Percentiles rank a stretch among this genome's conserved stretches.
These are phyloP conservation scores for Hypholoma fasciculare DNA, from an alignment of 768 basidiomycete genomes.

Conservation along the genomic window DNA sequence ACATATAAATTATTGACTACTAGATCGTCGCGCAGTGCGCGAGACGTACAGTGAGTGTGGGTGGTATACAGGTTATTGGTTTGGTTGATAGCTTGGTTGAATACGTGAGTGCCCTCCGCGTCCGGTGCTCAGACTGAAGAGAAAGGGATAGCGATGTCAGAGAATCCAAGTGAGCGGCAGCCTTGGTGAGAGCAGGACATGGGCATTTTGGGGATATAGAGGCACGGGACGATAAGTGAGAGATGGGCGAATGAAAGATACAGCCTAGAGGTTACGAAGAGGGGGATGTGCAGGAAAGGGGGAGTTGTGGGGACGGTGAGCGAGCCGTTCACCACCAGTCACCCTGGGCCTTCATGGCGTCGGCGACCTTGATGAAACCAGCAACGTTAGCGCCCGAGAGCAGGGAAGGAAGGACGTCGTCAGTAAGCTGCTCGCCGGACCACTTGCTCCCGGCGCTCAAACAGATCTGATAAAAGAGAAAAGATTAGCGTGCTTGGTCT, in stretches of 20 bases:
- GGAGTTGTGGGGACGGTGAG: background rate
- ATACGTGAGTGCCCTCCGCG: background rate
- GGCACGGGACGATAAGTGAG: background rate
- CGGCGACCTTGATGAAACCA: constrained; percentile 68
- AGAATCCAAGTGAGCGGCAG: background rate
- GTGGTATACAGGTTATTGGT: background rate
- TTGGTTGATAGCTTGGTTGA: background rate
- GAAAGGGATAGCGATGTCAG: too few relatives aligned
- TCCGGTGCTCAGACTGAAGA: background rate
- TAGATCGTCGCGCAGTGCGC: too few relatives aligned
- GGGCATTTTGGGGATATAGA: background rate
- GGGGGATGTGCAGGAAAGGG: too few relatives aligned
- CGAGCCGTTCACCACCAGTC: constrained; percentile 65
- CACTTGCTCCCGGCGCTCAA: constrained; percentile 57
- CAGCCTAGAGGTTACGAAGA: too few relatives aligned
- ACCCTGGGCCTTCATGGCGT: constrained; percentile 74
- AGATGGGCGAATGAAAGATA: too few relatives aligned
- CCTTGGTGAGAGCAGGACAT: too few relatives aligned
- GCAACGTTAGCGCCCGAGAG: constrained; percentile 73
- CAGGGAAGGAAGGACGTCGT: constrained; percentile 47
- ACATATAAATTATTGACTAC: too few relatives aligned
- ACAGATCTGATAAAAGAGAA: constrained; percentile 39
- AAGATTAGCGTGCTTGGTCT: background rate
- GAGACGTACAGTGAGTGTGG: background rate
- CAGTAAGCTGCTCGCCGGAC: constrained; percentile 45